Conservation (phyloP, 2,329 filamentous ascomycete genomes). For the Grosmannia serpens region DNA sequence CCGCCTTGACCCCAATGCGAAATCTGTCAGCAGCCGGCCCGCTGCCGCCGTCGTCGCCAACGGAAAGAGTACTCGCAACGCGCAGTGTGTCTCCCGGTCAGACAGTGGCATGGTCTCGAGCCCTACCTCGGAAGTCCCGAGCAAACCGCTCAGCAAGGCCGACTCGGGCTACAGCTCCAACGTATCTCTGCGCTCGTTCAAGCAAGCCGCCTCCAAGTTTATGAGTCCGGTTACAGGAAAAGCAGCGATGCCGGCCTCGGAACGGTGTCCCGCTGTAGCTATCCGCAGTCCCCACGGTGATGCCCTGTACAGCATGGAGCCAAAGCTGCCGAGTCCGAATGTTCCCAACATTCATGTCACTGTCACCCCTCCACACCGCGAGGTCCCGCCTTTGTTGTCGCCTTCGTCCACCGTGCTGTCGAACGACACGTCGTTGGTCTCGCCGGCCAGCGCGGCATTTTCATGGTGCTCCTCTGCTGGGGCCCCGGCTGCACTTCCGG, state of each 20-base stretch:
- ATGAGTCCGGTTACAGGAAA: slow-evolving; percentile 12
- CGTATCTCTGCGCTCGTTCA: slow-evolving; percentile 43
- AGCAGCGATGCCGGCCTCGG: slow-evolving; percentile 7
- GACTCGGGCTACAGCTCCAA: slow-evolving; percentile 54
- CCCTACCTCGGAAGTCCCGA: slow-evolving; percentile 29
- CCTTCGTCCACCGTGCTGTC: neutral
- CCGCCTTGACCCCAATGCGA: slow-evolving; percentile 32
- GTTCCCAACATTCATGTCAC: neutral
- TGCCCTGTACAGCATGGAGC: slow-evolving; percentile 10
- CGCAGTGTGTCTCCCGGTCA: slow-evolving; percentile 21
- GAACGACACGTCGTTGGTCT: neutral
- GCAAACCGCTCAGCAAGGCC: slow-evolving; percentile 39
- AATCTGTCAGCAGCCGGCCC: slow-evolving; percentile 18
- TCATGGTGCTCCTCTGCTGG: no score
- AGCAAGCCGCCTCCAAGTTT: slow-evolving; percentile 20
- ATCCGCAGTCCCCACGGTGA: neutral
- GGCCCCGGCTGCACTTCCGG: neutral
- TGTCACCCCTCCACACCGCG: neutral
- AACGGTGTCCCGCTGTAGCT: neutral
- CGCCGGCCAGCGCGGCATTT: neutral
- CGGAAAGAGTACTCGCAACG: slow-evolving; percentile 5
- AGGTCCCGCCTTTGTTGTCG: neutral
- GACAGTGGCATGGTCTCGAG: slow-evolving; percentile 41
- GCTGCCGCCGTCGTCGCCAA: neutral
- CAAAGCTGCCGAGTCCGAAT: slow-evolving; percentile 7